Base-by-base conservation (phyloP, 2,329 filamentous ascomycete genomes). In the Neoarthrinium moseri region DNA sequence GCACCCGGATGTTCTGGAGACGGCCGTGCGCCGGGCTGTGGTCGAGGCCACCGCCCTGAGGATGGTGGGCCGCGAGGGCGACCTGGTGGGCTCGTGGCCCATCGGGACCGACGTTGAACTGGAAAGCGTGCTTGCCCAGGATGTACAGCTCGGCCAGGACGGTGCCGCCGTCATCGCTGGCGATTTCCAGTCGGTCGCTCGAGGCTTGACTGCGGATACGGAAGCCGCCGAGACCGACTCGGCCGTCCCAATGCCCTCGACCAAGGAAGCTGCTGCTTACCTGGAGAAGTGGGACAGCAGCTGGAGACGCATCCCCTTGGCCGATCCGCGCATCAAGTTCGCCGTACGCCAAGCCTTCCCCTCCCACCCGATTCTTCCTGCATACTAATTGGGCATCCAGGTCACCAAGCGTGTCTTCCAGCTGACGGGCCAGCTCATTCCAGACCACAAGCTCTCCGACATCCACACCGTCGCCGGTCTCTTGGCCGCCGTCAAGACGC, bases 391-490 rank as follows among this genome's bases (percentile, higher is more conserved):
- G 6, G 21, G 15, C 4, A 11, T 34, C 18, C 55, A 96, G 91
- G 77, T 94, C 53, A 72, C 84, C 58, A 95, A 96, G 70, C 85
- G 89, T 48, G 72, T 91, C 50, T 82, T 86, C 64, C 87, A 94
- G 64, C 75, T 95, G 49, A 91, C 86, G n/a, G 89, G 89, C 50
- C 80, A 84, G 50, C 79, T 81, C 48, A 74, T 96, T 53, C 75
- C 87, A 13, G 92, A 96, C 66, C 73, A 80, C 37, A 77, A 79
- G 54, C 77, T 95, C 50, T 69, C 72, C 40, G 70, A 73, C 35
- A 72, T 82, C 50, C 67, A 65, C 42, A 83, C 75, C 7, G 72
- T 82, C 29, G 70, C 73, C 45, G 65, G 75, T 22, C 65, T 89
- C 42, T 65, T 88, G 33, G 68, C 71, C 21, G 65, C 79, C 36